Evolutionary conservation across 805 yeast species (phyloP).

Genomic region (Lipomyces chichibuensis): DNA sequence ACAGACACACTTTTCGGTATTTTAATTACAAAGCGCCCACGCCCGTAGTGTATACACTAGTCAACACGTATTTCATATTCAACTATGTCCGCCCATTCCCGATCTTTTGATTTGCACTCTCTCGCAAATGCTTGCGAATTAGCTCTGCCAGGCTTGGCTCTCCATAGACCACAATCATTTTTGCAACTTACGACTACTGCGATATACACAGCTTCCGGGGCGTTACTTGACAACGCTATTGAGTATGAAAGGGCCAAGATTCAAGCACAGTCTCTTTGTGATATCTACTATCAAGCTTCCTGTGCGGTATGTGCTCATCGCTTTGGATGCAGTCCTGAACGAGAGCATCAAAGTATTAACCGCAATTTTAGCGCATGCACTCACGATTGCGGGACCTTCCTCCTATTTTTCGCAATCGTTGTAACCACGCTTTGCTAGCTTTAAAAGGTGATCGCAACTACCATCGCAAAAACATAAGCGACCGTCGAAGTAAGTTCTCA

Average conservation of each 20-base stretch:
- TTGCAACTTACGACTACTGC: neutral
- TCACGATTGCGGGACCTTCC: neutral
- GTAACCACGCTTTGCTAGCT: neutral
- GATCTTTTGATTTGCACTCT: neutral
- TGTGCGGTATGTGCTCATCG: neutral
- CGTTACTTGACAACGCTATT: neutral
- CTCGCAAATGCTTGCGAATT: conserved; percentile 1
- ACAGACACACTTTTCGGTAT: too few species aligned
- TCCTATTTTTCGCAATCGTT: conserved; percentile 1
- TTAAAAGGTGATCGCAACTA: neutral
- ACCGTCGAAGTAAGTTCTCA: neutral
- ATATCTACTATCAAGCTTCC: conserved; percentile 6
- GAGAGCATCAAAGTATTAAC: neutral
- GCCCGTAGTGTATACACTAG: neutral
- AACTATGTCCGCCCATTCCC: neutral
- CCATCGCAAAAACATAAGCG: neutral
- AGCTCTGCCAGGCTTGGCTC: neutral
- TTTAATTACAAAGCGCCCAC: neutral
- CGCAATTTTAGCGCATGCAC: neutral
- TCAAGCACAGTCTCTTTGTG: neutral
- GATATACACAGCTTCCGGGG: neutral
- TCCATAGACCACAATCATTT: neutral
- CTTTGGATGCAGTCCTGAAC: neutral
- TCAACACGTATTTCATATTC: neutral
- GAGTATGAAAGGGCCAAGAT: neutral